phyloP scores from a whole-genome alignment of 169 alveolate genomes.

The Plasmodium coatneyi region DNA sequence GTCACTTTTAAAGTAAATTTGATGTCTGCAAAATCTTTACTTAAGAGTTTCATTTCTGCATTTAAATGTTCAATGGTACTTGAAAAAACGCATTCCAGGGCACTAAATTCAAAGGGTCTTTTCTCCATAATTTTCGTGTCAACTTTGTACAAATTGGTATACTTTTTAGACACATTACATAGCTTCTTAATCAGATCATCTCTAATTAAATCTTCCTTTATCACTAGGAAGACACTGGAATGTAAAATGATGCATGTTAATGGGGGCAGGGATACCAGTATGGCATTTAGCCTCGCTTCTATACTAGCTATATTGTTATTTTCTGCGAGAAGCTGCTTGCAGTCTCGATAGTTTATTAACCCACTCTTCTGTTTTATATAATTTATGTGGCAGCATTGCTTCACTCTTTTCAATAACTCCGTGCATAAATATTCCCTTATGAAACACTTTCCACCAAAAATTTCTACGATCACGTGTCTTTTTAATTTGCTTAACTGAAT shows the following conservation, averaged over 20 bases:
- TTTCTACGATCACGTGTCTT: constrained; percentile 66
- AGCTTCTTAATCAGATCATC: constrained; percentile 83
- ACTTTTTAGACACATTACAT: constrained; percentile 78
- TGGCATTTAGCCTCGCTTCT: constrained; percentile 86
- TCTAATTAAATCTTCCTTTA: constrained; percentile 82
- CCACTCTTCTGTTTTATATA: constrained; percentile 78
- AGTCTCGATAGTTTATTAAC: constrained; percentile 87
- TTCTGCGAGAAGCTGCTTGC: constrained; percentile 88
- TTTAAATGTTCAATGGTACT: constrained; percentile 85
- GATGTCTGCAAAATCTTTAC: constrained; percentile 72
- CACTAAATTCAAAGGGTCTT: constrained; percentile 87
- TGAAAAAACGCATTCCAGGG: constrained; percentile 86
- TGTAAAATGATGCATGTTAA: constrained; percentile 79
- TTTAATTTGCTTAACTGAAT: constrained; percentile 62
- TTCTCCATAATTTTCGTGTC: constrained; percentile 62
- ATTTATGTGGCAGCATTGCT: constrained; percentile 66
- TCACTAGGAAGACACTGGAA: constrained; percentile 80
- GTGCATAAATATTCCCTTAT: constrained; percentile 72
- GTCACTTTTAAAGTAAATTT: constrained; percentile 63
- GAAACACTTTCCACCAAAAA: constrained; percentile 72
- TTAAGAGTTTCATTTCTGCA: constrained; percentile 67
- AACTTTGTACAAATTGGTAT: constrained; percentile 60
- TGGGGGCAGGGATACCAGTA: constrained; percentile 85
- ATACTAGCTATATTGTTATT: constrained; percentile 85
- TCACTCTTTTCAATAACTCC: constrained; percentile 66